phyloP scores from a whole-genome alignment of 306 rosid genomes.

The Sechiopsis laciniata region DNA sequence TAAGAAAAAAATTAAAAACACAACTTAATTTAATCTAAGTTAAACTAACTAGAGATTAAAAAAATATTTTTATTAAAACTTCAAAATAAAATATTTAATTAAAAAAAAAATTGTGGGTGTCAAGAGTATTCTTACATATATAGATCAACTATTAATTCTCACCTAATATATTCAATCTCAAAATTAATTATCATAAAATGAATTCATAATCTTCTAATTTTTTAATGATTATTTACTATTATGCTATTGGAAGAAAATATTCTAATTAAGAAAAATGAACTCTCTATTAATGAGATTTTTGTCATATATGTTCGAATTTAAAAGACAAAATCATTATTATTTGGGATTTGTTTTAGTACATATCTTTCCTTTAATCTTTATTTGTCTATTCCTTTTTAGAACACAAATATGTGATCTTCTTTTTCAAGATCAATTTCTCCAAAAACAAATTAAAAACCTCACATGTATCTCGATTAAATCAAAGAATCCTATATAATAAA shows the following conservation, averaged over 20 bases:
- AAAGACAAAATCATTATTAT: background rate
- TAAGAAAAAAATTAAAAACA: background rate
- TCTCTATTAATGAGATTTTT: background rate
- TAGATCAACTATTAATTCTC: too few relatives aligned
- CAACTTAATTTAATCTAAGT: background rate
- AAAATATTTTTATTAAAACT: background rate
- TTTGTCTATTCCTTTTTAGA: conserved; percentile 8
- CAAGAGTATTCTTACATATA: too few relatives aligned
- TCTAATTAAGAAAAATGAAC: background rate
- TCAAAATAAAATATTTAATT: background rate
- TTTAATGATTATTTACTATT: too few relatives aligned
- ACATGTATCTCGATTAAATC: background rate
- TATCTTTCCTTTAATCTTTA: background rate
- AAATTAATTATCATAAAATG: too few relatives aligned
- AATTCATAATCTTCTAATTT: too few relatives aligned
- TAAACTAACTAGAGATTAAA: background rate
- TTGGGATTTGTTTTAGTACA: conserved; percentile 16
- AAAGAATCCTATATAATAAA: background rate
- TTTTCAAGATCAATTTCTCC: too few relatives aligned
- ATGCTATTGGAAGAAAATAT: background rate
- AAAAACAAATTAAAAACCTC: too few relatives aligned
- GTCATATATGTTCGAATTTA: background rate
- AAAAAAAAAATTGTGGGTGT: too few relatives aligned
- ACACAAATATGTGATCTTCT: background rate
- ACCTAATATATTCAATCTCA: too few relatives aligned